phyloP scores from a whole-genome alignment of 805 yeast species.

The Saturnispora silvae region DNA sequence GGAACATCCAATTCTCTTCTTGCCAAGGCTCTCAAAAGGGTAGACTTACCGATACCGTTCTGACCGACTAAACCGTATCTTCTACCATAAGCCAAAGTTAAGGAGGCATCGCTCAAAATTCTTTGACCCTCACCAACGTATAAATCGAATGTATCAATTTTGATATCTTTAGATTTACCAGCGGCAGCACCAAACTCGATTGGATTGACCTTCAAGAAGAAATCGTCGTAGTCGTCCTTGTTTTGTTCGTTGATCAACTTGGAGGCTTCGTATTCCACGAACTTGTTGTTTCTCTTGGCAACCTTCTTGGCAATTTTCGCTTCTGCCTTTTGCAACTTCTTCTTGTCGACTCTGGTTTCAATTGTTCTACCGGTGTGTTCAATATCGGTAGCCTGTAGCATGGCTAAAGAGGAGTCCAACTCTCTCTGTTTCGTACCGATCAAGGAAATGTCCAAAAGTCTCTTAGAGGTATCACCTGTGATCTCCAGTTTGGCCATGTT shows the following conservation, averaged over 20 bases:
- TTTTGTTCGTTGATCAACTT: conserved; percentile 59
- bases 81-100: conserved; percentile 83
- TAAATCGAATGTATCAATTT: conserved; percentile 83
- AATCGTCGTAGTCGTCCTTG: conserved; percentile 80
- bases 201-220: conserved; percentile 92
- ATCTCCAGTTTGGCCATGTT: conserved; percentile 65
- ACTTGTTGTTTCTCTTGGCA: conserved; percentile 73
- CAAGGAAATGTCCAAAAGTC: conserved; percentile 72
- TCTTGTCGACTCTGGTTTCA: conserved; percentile 91
- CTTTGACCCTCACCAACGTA: conserved; percentile 95
- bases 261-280: conserved; percentile 89
- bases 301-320: conserved; percentile 94
- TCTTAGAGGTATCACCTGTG: conserved; percentile 80
- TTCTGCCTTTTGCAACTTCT: conserved; percentile 95
- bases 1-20: conserved; percentile 92
- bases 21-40: conserved; percentile 80
- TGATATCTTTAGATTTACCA: conserved; percentile 97
- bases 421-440: conserved; percentile 62
- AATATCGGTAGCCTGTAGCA: conserved; percentile 74
- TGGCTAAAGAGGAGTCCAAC: conserved; percentile 62
- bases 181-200: conserved; percentile 79
- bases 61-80: conserved; percentile 97
- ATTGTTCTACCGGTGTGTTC: conserved; percentile 87
- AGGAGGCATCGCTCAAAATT: conserved; percentile 77
- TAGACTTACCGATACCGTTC: conserved; percentile 99